Percentiles rank a stretch among this genome's conserved stretches.
These are phyloP conservation scores for Chlorella ohadii DNA, from an alignment of 139 green algal species.

Conservation along the genomic window DNA sequence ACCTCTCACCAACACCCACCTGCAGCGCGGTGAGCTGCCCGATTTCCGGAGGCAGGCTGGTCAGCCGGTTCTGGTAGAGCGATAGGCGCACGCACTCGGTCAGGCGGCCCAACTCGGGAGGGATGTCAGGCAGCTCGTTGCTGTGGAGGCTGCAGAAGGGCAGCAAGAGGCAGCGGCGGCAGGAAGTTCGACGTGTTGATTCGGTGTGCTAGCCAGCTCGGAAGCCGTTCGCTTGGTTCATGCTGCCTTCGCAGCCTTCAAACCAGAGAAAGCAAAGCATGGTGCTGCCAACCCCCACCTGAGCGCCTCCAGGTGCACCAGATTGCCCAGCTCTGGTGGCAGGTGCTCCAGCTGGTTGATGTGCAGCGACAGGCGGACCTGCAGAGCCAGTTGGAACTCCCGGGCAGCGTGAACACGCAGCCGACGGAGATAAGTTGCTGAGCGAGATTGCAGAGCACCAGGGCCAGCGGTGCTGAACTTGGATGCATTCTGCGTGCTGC, in stretches of 20 bases:
- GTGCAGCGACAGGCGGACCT: constrained; percentile 41
- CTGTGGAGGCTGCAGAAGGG: constrained; percentile 29
- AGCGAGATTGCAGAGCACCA: no score
- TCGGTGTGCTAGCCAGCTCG: no score
- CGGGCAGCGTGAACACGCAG: no score
- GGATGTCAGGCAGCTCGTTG: constrained; percentile 35
- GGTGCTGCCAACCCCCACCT: no score
- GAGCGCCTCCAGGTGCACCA: constrained; percentile 45
- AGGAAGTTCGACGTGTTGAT: no score
- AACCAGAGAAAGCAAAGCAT: no score
- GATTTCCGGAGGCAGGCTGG: constrained; percentile 23
- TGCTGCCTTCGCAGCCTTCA: no score
- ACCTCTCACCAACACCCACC: background rate
- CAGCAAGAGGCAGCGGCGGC: background rate
- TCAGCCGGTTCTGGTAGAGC: constrained; percentile 50
- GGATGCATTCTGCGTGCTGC: no score
- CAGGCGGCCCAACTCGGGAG: constrained; percentile 22
- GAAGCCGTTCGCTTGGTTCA: no score
- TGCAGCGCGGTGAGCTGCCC: constrained; percentile 21
- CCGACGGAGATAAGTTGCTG: no score
- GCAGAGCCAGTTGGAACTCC: no score
- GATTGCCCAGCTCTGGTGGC: constrained; percentile 40
- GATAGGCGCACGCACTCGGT: constrained; percentile 33
- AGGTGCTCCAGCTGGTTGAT: constrained; percentile 47
- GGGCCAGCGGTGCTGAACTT: no score